Evolutionary conservation across 495 filamentous ascomycete species (phyloP), one percentile per base, ranked within the genome.

Genomic region (Aspergillus hancockii): DNA sequence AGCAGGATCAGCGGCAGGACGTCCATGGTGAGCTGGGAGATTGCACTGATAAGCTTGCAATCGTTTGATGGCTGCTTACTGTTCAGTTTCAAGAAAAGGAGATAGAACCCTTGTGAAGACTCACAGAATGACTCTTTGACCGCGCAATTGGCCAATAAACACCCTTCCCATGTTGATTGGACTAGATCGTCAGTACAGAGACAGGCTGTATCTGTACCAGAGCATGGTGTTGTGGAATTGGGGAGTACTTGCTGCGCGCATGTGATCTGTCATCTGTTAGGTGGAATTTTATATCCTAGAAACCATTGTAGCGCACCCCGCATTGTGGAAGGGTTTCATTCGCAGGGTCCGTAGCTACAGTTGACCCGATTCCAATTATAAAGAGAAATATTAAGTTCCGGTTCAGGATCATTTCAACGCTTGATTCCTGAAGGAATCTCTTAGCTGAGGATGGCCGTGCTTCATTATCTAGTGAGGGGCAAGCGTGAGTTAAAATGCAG

Each of bases 1-100:
- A 2, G 41, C 41, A 16, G 41, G 41, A 45, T 45, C 41, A 2
- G 41, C 41, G n/a, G 41, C 41, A 8, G 41, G 41, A 9, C 41
- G 41, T 4, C 41, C 41, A 16, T 45, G 41, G 14, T 45, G 41
- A 21, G 41, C 19, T 5, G 41, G 41, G 41, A 45, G 2, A 45
- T 45, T 45, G 41, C 41, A 45, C n/a, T 45, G 41, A 18, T 45
- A 14, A 45, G 41, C 14, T 19, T 45, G 41, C 41, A 21, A 45
- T 4, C 41, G 41, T 45, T 45, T 45, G 2, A 16, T 16, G n/a
- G 41, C 41, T 45, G 19, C 19, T 12, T 45, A 45, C 5, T 21
- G 41, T 4, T 45, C 18, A 45, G 41, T 19, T 8, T 45, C 8
- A 45, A 5, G 3, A 10, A 19, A 45, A 9, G 1, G 19, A 45